phyloP scores from a whole-genome alignment of 2,329 filamentous ascomycete genomes.

The Zymoseptoria passerinii region DNA sequence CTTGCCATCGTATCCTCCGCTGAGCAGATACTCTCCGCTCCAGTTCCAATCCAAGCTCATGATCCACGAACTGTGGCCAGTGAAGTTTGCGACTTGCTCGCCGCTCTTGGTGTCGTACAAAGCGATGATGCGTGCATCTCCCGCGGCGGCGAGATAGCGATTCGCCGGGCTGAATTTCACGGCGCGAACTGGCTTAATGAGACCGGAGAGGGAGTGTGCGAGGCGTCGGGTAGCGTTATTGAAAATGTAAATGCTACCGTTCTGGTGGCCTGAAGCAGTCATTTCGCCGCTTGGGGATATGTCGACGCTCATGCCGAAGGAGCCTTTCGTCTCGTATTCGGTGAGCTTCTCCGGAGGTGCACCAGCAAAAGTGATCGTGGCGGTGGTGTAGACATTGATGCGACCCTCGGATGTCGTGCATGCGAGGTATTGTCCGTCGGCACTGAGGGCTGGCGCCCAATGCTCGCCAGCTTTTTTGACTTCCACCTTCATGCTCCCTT shows the following conservation, averaged over 20 bases:
- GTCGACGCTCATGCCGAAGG: conserved; percentile 83
- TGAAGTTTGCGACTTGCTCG: conserved; percentile 80
- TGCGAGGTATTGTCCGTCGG: conserved; percentile 77
- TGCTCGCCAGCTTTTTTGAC: conserved; percentile 58
- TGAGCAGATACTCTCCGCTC: conserved; percentile 84
- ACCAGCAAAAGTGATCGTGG: conserved; percentile 28
- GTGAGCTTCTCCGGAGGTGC: conserved; percentile 53
- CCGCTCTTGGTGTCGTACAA: conserved; percentile 89
- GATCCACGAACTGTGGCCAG: conserved; percentile 77
- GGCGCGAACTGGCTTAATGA: conserved; percentile 77
- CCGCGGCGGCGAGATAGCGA: conserved; percentile 77
- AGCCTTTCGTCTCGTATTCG: conserved; percentile 85
- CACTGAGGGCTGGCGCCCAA: conserved; percentile 82
- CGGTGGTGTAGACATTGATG: conserved; percentile 76
- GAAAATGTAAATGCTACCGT: conserved; percentile 87
- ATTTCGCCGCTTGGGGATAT: conserved; percentile 69
- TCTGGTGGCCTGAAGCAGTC: conserved; percentile 88
- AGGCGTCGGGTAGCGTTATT: conserved; percentile 83
- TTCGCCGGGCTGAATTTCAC: conserved; percentile 82
- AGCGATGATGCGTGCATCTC: conserved; percentile 79
- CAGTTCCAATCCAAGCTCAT: conserved; percentile 87
- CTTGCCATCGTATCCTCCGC: conserved; percentile 79
- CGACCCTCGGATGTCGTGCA: conserved; percentile 79
- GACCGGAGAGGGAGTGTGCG: conserved; percentile 77
- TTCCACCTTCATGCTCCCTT: conserved; percentile 23